Evolutionary conservation across 1,284 basidiomycete species (phyloP).

Genomic region (Leucoagaricus sp.): DNA sequence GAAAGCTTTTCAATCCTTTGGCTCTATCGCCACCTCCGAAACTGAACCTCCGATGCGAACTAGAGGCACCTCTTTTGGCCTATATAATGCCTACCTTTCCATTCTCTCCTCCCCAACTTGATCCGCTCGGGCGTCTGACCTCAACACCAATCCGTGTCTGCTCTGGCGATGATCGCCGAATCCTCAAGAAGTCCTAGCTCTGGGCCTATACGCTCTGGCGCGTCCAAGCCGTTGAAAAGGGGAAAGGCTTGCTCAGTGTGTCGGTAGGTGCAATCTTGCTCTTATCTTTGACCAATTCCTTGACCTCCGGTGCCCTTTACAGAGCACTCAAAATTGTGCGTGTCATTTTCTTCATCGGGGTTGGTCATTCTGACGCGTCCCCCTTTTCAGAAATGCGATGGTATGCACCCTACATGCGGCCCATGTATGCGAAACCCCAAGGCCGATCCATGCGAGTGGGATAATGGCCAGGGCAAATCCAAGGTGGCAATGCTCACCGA

Average conservation of each 20-base stretch:
- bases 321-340: conserved; percentile 63
- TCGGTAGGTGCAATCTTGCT: conserved; percentile 31
- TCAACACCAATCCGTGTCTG: conserved; percentile 17
- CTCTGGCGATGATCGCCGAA: conserved; percentile 37
- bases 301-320: conserved; percentile 6
- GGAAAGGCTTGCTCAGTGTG: conserved; percentile 49
- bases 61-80: conserved; percentile 12
- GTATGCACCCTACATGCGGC: conserved; percentile 44
- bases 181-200: conserved; percentile 26
- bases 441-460: conserved; percentile 48
- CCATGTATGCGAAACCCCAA: conserved; percentile 43
- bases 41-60: conserved; percentile 8
- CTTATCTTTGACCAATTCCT: neutral
- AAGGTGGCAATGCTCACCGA: conserved; percentile 46
- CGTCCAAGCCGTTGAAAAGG: conserved; percentile 39
- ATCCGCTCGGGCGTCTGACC: conserved; percentile 33
- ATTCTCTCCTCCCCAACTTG: conserved; percentile 25
- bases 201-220: conserved; percentile 19
- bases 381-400: conserved; percentile 45
- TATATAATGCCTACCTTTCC: conserved; percentile 30
- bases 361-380: conserved; percentile 5
- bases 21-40: conserved; percentile 8
- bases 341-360: conserved; percentile 16
- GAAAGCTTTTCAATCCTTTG: neutral
- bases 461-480: conserved; percentile 45